A percentile compares a stretch with the other conserved stretches of the same genome.
Conservation (phyloP, 179 eudicot genomes). For the Corrigiola litoralis region DNA sequence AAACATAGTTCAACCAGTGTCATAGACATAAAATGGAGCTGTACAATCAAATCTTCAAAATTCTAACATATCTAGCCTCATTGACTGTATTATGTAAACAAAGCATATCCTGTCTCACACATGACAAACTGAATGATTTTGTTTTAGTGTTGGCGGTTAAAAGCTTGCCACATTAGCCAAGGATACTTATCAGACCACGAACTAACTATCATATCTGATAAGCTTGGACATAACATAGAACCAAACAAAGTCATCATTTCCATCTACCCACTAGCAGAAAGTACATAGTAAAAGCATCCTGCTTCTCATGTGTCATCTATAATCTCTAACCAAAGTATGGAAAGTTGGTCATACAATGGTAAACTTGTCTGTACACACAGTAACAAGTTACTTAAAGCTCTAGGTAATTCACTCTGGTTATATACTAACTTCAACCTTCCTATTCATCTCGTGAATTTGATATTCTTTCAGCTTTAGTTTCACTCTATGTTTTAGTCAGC, state of each 20-base stretch:
- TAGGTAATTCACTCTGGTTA: too few relatives aligned
- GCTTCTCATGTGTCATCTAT: neutral
- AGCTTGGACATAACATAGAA: neutral
- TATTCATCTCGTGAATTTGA: too few relatives aligned
- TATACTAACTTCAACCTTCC: too few relatives aligned
- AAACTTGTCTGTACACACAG: too few relatives aligned
- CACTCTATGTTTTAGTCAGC: too few relatives aligned
- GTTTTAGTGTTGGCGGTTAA: neutral
- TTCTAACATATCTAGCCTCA: neutral
- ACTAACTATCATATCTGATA: neutral
- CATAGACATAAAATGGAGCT: neutral
- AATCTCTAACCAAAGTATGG: neutral
- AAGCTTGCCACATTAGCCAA: neutral
- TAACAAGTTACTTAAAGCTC: too few relatives aligned
- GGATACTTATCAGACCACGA: neutral
- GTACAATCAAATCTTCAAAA: neutral
- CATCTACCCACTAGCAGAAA: slow-evolving; percentile 1
- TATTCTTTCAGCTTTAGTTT: too few relatives aligned
- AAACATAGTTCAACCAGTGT: neutral
- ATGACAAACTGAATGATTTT: slow-evolving; percentile 5
- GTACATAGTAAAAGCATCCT: neutral
- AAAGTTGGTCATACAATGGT: too few relatives aligned
- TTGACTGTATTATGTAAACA: neutral
- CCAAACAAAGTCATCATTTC: slow-evolving; percentile 4
- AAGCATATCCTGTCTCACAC: neutral